Base-by-base conservation (phyloP, 1,284 basidiomycete species). In the Papiliotrema nemorosa region DNA sequence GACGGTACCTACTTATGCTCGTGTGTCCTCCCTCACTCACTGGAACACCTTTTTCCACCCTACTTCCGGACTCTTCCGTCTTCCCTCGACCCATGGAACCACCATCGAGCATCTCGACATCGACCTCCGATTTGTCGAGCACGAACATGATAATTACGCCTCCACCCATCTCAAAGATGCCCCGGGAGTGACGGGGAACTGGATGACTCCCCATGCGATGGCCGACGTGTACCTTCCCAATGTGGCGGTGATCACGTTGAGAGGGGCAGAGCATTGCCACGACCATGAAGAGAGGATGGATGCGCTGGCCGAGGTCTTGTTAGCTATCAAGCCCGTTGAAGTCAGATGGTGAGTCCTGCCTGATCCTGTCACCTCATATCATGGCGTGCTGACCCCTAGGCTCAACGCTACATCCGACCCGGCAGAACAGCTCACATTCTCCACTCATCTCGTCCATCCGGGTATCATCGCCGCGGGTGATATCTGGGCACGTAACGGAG, bases 381-480 rank as follows among this genome's bases (percentile, higher is more conserved):
- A n/a, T n/a, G n/a, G n/a, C n/a, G n/a, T 54, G 50, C 47, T 22
- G 21, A 31, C 41, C 4, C 31, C 14, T 47, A 69, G 66, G 64
- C 46, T 66, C 29, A 64, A 66, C 37, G 64, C 66, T 1, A 48
- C 49, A 10, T 44, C 48, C 22, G 57, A 66, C 40, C 63, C 63
- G 0, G 50, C 44, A 16, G 64, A 69, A 44, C 60, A 63, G 46
- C 49, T 63, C 22, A 63, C 62, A 4, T 61, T 66, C 47, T 57
- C 67, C 5, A 67, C 64, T 26, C 64, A 66, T 34, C 54, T 69
- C n/a, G 66, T 71, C 6, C 67, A 69, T 49, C 63, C 62, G 1
- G 59, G 59, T n/a, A 60, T 71, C 57, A 66, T 68, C 47, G 55
- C 59, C 26, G 67, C 67, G 2, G 69, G 69, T 4, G 55, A 63